Base-by-base conservation (phyloP, 768 basidiomycete genomes). In the Harrya chromipes region DNA sequence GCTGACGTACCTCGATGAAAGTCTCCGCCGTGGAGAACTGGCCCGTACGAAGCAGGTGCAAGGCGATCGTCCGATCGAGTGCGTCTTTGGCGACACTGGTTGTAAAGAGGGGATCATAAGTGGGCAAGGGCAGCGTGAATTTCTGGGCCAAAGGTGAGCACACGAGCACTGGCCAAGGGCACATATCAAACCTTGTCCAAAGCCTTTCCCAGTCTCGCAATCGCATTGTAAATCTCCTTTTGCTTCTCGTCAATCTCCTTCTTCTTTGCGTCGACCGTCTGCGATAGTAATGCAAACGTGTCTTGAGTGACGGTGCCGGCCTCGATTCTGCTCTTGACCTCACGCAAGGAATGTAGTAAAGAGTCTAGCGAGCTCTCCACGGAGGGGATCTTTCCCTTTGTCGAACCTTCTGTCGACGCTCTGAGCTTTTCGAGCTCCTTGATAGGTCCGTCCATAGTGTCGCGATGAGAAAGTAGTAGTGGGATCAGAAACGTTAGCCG, bases 211-310 rank as follows among this genome's bases (percentile, higher is more conserved):
- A 94, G 75, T 56, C 82, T 81, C 23, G 83, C 80, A 9, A 97
- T 69, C 3, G 84, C 82, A 17, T 77, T 80, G 59, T 94, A 90
- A 29, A 92, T 77, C 57, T 94, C 93, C 67, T 94, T 97, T 74
- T 94, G 85, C 4, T 85, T 78, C 31, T 94, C 90, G 49, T 91
- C 90, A 1, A 93, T 74, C 50, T 90, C 90, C 65, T 85, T 92
- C 83, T 89, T 93, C 68, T 70, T 81, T 0, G 72, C 66, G 42
- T 90, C 87, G 3, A 90, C 77, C 2, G 75, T 74, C 62, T 78
- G 79, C 16, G 77, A 71, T 10, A 90, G 70, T 8, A 74, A 63
- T 27, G 66, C 69, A 12, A 85, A 67, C 13, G 75, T 72, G 16
- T 78, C 77, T 52, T 79, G 73, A 14, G 78, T 71, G 21, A 74